Evolutionary conservation across 2,329 filamentous ascomycete species (phyloP), one percentile per base, ranked within the genome.

Genomic region (Trichoderma guizhouense): DNA sequence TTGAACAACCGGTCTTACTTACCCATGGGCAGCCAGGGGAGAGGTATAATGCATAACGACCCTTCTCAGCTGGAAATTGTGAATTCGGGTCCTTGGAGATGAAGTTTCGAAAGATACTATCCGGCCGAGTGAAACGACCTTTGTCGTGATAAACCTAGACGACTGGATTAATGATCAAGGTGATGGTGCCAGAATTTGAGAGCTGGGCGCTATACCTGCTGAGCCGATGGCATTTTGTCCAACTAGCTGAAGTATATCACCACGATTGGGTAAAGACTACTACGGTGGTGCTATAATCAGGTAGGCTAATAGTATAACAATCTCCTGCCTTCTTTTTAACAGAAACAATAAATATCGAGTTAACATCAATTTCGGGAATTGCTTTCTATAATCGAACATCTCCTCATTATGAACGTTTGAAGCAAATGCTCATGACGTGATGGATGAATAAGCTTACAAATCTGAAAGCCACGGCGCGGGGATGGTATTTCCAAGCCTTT

Each of bases 1-100:
- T 43, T 43, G 0, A 9, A n/a, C 15, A 43, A 1, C 15, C 2
- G 18, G 9, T 28, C 1, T 11, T 0, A 63, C 43, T n/a, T 57
- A 89, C 89, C 90, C 90, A 92, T 5, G 90, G 90, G 74, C 90
- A 92, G 7, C 85, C 86, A 6, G 85, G 84, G 53, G 88, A 87
- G 60, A 90, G 78, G 77, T 91, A 92, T 5, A 92, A 81, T 0
- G 85, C 87, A 80, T 91, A 92, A 21, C 90, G 86, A 64, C 84
- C 86, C 72, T 84, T 86, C 73, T 90, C 88, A 0, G 89, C 85
- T 0, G 89, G 86, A 72, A 89, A 91, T 24, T 82, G 81, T 2
- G 88, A 82, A 8, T 78, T 79, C 0, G 86, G 80, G 11, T 86
- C 83, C 5, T 81, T 84, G 0, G 88, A 90, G 65, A 92, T 82